Base-by-base conservation (phyloP, 1,139 yeast genomes). In the Sugiyamaella japonica region DNA sequence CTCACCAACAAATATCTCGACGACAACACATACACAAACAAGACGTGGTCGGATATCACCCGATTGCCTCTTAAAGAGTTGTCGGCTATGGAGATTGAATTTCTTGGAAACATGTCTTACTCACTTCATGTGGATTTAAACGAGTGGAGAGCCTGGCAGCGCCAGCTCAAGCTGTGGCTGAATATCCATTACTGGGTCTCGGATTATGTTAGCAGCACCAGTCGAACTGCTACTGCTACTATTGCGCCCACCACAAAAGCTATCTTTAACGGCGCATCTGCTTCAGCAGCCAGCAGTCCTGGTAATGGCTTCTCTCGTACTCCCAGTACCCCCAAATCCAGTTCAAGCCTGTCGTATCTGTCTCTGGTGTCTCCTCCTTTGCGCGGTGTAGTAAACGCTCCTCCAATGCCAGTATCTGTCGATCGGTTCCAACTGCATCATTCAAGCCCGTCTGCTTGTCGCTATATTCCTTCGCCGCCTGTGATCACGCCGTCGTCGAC, bases 41-140 rank as follows among this genome's bases (percentile, higher is more conserved):
- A 83, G 67, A 87, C 96, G 1, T 91, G 97, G 98, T 81, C 93
- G 25, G 93, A 89, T 50, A 96, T 96, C 42, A 86, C 96, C 10
- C 89, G 90, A 40, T 77, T 91, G 61, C 74, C 80, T 10, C 74
- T 86, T 54, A 63, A 66, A 3, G 74, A 78, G 43, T 77, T 91
- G 56, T 86, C 87, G 66, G 71, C 74, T 36, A 77, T 82, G 71
- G 98, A 91, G 73, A 80, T 66, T 32, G 75, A 72, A 62, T 72
- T 73, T 52, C 63, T 73, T 25, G 56, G 61, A 10, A 67, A 67
- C 44, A 61, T 73, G 57, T 51, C 65, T 15, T 73, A 71, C 60
- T 59, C 63, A 7, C 62, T 73, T 32, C 60, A 60, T 37, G 69
- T 71, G 5, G 50, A 63, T 17, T 53, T 57, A 1, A 36, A 52